phyloP scores from a whole-genome alignment of 2,329 filamentous ascomycete species.

The Fusarium paranaense region DNA sequence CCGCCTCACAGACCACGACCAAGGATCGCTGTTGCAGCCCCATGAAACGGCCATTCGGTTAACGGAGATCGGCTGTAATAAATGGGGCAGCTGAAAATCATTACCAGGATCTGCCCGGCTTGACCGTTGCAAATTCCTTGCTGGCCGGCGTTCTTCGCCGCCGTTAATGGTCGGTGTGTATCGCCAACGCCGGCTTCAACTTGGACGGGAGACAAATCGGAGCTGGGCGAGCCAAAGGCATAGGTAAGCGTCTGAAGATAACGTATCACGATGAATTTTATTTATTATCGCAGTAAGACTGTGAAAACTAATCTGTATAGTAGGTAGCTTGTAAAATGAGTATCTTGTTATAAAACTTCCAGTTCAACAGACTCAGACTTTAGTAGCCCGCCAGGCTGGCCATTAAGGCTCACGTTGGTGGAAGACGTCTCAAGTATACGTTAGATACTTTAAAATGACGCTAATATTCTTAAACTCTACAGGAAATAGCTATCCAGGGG shows the following conservation, averaged over 20 bases:
- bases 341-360: no score
- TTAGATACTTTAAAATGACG: no score
- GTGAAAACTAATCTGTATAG: background rate
- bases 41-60: background rate
- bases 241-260: background rate
- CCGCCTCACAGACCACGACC: background rate
- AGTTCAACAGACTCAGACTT: background rate
- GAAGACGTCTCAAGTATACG: no score
- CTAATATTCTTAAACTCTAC: no score
- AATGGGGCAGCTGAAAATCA: background rate
- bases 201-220: background rate
- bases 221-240: background rate
- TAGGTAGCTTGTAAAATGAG: no score
- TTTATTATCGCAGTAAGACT: background rate
- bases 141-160: background rate
- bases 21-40: background rate
- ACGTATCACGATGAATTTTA: background rate
- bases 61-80: background rate
- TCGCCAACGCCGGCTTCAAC: background rate
- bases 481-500: no score
- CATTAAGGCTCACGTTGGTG: no score
- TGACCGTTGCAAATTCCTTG: background rate
- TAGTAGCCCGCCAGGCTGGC: no score
- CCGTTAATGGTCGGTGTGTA: background rate
- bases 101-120: background rate